Evolutionary conservation across 177 flowering plant genomes (phyloP), one percentile per base, ranked within the genome.

Genomic region (Vitis hybrid): DNA sequence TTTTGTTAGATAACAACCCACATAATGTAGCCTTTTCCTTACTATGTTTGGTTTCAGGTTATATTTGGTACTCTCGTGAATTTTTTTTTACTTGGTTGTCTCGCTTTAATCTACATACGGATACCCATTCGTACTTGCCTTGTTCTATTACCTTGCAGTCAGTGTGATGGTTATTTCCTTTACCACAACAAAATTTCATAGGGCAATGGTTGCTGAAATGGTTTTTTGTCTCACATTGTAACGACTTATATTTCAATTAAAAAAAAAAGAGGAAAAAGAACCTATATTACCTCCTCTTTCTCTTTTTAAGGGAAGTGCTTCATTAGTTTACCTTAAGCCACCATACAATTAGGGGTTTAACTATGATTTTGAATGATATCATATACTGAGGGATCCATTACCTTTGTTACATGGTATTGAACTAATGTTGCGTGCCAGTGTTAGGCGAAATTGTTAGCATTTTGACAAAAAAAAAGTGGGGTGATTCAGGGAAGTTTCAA

Each of bases 1-100:
- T 74, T 81, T 78, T 74, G 71, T 53, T 68, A 70, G 72, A 66
- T 15, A 31, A 39, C 20, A 31, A 39, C 20, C 45, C 45, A 39
- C 8, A 7, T 39, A 39, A 49, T 67, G 61, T 69, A 12, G 60
- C 49, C 54, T 68, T 48, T 15, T 53, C 39, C 19, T 55, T 59
- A 8, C 22, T 18, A 3, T 55, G 10, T 6, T 49, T 53, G 50
- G 45, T 34, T 34, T 34, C n/a, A 15, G n/a, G 10, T 5, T 53
- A 8, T 61, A 34, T 3, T 14, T 34, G 13, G 64, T 61, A 15
- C 12, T 19, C 0, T 26, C 29, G 29, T 26, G 29, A 26, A 26
- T 26, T 26, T 26, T 26, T 26, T 26, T 3, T 26, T 26, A 26
- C 29, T 26, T 26, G 29, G 29, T 61, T 16, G 15, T 39, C 45